These are phyloP conservation scores for Anthracocystis walkeri DNA, from an alignment of 1,284 basidiomycete genomes.

Conservation along the genomic window DNA sequence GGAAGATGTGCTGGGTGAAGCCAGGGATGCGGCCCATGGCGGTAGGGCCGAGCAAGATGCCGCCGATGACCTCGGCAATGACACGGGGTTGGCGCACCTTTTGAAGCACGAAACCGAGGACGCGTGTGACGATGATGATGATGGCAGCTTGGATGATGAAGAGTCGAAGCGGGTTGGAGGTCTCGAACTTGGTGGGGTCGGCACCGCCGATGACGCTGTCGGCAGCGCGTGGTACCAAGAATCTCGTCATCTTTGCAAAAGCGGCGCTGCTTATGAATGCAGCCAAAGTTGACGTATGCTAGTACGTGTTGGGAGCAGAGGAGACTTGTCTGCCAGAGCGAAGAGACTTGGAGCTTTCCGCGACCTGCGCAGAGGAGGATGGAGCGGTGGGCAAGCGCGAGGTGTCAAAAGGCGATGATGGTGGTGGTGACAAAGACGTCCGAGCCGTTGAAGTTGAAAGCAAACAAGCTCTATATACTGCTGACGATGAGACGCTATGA, in stretches of 20 bases:
- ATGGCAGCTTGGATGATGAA: slow-evolving; percentile 82
- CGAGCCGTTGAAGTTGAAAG: not conserved
- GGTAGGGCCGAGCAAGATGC: slow-evolving; percentile 76
- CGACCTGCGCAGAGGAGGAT: slow-evolving; percentile 15
- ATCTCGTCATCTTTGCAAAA: slow-evolving; percentile 20
- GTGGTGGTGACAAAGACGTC: not conserved
- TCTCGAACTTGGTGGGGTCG: slow-evolving; percentile 77
- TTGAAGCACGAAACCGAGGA: slow-evolving; percentile 76
- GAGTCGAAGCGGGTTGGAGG: slow-evolving; percentile 78
- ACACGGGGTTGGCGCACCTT: slow-evolving; percentile 85
- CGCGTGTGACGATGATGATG: slow-evolving; percentile 77
- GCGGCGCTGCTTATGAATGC: not conserved
- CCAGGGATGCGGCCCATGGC: slow-evolving; percentile 65
- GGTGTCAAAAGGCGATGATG: not conserved
- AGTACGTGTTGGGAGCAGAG: not conserved
- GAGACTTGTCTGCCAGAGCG: not conserved
- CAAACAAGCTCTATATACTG: not conserved
- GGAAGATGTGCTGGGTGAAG: slow-evolving; percentile 66
- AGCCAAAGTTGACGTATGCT: slow-evolving; percentile 3
- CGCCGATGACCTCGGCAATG: slow-evolving; percentile 87
- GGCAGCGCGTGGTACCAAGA: slow-evolving; percentile 46
- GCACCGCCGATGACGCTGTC: slow-evolving; percentile 75
- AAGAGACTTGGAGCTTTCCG: not conserved
- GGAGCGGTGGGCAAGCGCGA: not conserved
- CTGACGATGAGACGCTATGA: not conserved